Percentiles rank a stretch among this genome's conserved stretches.
Conservation (phyloP, 2,329 filamentous ascomycete genomes). For the Davidsoniella australis region DNA sequence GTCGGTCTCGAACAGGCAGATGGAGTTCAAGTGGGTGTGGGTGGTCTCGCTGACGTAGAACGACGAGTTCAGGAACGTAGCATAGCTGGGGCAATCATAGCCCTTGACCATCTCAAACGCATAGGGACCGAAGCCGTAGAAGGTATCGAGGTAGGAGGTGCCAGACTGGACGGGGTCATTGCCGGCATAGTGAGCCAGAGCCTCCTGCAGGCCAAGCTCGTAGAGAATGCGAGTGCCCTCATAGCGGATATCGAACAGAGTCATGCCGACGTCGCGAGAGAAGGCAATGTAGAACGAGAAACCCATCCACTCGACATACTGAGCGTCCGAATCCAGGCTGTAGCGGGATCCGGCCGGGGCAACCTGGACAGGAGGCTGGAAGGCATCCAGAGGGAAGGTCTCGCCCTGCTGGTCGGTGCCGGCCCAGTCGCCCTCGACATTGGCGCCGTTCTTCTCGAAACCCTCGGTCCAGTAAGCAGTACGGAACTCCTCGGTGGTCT, state of each 20-base stretch:
- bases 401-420: conserved; percentile 20
- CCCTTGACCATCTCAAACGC: conserved; percentile 24
- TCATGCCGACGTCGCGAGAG: conserved; percentile 26
- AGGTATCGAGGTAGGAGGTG: conserved; percentile 27
- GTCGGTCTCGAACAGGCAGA: conserved; percentile 25
- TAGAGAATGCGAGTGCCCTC: conserved; percentile 33
- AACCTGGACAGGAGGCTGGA: conserved; percentile 22
- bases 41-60: conserved; percentile 19
- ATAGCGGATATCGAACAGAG: conserved; percentile 32
- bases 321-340: conserved; percentile 25
- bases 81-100: conserved; percentile 25
- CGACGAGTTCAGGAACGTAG: conserved; percentile 21
- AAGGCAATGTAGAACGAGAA: conserved; percentile 34
- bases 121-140: conserved; percentile 22
- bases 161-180: conserved; percentile 26
- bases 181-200: conserved; percentile 33
- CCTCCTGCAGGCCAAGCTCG: conserved; percentile 35
- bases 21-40: conserved; percentile 18
- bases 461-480: conserved; percentile 23
- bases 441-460: conserved; percentile 21
- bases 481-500: conserved; percentile 20
- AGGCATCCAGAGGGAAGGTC: conserved; percentile 20
- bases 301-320: conserved; percentile 34
- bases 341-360: conserved; percentile 25
- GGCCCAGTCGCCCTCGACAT: conserved; percentile 20